Evolutionary conservation across 768 basidiomycete species (phyloP), one percentile per base, ranked within the genome.

Genomic region (Suillus variegatus): DNA sequence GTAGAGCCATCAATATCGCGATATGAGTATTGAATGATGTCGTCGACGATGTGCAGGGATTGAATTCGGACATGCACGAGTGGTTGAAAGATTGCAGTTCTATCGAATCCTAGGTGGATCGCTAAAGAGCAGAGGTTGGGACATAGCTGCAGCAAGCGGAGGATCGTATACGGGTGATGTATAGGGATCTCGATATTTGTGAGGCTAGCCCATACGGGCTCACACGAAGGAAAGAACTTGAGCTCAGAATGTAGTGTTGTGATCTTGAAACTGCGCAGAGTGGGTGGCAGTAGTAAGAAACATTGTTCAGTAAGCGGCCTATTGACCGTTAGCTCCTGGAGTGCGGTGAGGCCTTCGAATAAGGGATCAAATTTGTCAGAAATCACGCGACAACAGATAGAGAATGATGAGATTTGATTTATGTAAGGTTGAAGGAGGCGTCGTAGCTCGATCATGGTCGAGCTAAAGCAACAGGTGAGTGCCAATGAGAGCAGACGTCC

Each of bases 341-440:
- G 65, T 20, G 71, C 44, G 22, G 66, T 66, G 0, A 65, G 22
- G 8, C 68, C 68, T 44, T 57, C 46, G 38, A 72, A 66, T 38
- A 72, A 46, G 8, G 18, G 18, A 4, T 44, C 44, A 20, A 8
- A 1, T 49, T 60, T 4, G 65, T 65, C 49, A 22, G 0, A 2
- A 5, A 65, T 63, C 35, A 20, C 8, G 43, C 1, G 4, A 12
- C 4, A 22, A 64, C 60, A 2, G 25, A 67, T 62, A 72, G 20
- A n/a, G 20, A 36, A 36, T 6, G 55, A 56, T 9, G 43, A 32
- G 32, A 57, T 55, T 13, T 60, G 73, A 54, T 60, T 46, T 5
- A 52, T 68, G 32, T 72, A 74, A 5, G 73, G 68, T n/a, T 68
- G 72, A 7, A 72, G 38, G 9, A 72, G 62, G n/a, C 18, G n/a